These are phyloP conservation scores for Paramarasmius palmivorus DNA, from an alignment of 1,284 basidiomycete genomes.

Conservation along the genomic window DNA sequence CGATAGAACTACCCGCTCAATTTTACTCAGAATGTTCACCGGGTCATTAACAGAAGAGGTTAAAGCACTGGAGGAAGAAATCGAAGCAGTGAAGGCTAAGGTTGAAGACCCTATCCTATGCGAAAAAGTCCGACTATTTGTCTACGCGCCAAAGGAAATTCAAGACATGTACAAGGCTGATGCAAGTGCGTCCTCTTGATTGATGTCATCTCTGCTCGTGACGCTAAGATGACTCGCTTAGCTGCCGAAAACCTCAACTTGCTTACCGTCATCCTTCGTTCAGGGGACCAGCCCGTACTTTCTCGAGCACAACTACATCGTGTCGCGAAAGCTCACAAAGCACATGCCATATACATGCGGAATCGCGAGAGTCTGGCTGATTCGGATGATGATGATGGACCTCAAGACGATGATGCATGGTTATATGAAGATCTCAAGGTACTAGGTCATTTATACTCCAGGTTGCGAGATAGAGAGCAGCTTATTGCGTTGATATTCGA, in stretches of 20 bases:
- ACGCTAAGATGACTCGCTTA: conserved; percentile 24
- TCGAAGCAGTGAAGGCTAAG: conserved; percentile 84
- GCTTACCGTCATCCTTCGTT: conserved; percentile 82
- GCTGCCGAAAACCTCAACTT: conserved; percentile 78
- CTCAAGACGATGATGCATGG: conserved; percentile 92
- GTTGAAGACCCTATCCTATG: conserved; percentile 87
- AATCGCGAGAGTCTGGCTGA: conserved; percentile 66
- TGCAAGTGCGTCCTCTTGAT: conserved; percentile 54
- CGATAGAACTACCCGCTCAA: background rate
- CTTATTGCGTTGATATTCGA: conserved; percentile 95
- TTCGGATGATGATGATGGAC: conserved; percentile 92
- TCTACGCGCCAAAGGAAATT: conserved; percentile 85
- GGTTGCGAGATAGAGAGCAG: conserved; percentile 89
- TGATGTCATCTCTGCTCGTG: background rate
- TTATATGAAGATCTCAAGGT: conserved; percentile 88
- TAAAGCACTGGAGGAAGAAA: conserved; percentile 80
- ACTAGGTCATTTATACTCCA: conserved; percentile 75
- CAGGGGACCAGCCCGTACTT: conserved; percentile 75
- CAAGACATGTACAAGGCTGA: conserved; percentile 82
- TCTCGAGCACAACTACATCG: conserved; percentile 77
- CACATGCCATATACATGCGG: conserved; percentile 73
- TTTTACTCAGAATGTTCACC: conserved; percentile 84
- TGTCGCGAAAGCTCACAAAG: conserved; percentile 74
- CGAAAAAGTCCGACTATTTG: conserved; percentile 86
- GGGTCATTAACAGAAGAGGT: conserved; percentile 90